Conservation (phyloP, 1,284 basidiomycete species). For the Testicularia cyperi region DNA sequence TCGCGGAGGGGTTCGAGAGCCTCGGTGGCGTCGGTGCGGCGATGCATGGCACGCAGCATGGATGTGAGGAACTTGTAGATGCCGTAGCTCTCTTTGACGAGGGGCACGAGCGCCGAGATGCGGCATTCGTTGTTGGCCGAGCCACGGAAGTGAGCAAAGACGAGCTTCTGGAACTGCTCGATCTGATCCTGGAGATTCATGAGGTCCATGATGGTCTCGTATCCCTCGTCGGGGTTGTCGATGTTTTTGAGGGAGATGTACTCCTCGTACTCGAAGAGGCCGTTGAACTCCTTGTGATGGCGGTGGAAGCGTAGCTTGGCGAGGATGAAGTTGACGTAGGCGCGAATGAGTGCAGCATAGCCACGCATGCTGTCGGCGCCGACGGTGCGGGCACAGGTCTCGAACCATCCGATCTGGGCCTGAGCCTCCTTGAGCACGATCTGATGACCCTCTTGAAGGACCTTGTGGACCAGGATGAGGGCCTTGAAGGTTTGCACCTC, state of each 20-base stretch:
- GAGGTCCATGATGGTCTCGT: conserved; percentile 60
- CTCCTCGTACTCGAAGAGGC: conserved; percentile 60
- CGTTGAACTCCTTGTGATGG: conserved; percentile 60
- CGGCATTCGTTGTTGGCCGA: conserved; percentile 58
- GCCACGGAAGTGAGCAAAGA: conserved; percentile 57
- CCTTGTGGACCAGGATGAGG: conserved; percentile 59
- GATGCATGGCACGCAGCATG: conserved; percentile 60
- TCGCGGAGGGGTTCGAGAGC: conserved; percentile 57
- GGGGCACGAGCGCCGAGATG: conserved; percentile 58
- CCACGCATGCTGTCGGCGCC: conserved; percentile 51
- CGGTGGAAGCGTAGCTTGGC: conserved; percentile 60
- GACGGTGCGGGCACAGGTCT: conserved; percentile 55
- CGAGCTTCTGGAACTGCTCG: conserved; percentile 58
- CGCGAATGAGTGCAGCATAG: conserved; percentile 55
- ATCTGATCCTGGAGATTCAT: conserved; percentile 60
- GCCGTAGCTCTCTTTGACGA: conserved; percentile 60
- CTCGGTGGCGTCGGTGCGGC: conserved; percentile 57
- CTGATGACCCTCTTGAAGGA: conserved; percentile 59
- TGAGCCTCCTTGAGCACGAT: conserved; percentile 57
- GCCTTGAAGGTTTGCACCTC: conserved; percentile 60
- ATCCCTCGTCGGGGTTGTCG: conserved; percentile 60
- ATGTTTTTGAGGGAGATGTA: conserved; percentile 61
- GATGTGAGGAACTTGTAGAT: conserved; percentile 61
- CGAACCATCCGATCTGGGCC: conserved; percentile 58
- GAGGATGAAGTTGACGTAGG: conserved; percentile 58